A percentile compares a stretch with the other conserved stretches of the same genome.
phyloP scores from a whole-genome alignment of 1,139 yeast genomes.

The Pichia sp. region DNA sequence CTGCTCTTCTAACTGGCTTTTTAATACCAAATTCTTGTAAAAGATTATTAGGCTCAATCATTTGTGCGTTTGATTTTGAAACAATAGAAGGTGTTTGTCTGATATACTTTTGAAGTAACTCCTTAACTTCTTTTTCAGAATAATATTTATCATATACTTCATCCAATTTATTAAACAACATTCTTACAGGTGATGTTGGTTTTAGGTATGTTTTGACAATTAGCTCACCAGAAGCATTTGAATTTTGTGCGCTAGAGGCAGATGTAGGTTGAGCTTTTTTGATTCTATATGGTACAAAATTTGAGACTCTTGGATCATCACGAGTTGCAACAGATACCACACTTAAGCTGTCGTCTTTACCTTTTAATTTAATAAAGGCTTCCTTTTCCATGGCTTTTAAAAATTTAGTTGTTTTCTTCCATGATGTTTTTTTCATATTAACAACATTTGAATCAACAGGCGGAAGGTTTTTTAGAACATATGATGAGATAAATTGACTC shows the following conservation, averaged over 20 bases:
- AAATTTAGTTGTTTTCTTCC: conserved; percentile 85
- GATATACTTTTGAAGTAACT: conserved; percentile 50
- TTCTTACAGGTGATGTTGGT: conserved; percentile 46
- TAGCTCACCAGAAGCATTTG: conserved; percentile 24
- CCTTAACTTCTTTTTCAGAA: conserved; percentile 48
- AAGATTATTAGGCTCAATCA: conserved; percentile 48
- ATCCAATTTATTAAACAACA: conserved; percentile 44
- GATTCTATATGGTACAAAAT: conserved; percentile 58
- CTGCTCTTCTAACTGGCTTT: conserved; percentile 39
- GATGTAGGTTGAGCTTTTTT: conserved; percentile 25
- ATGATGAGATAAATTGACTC: conserved; percentile 68
- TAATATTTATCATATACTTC: conserved; percentile 38
- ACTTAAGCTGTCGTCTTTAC: conserved; percentile 69
- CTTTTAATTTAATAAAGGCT: conserved; percentile 58
- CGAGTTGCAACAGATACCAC: conserved; percentile 47
- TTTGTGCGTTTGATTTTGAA: conserved; percentile 39
- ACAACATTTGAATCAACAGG: conserved; percentile 34
- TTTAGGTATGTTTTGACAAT: conserved; percentile 41
- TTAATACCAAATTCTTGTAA: conserved; percentile 27
- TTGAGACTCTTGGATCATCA: conserved; percentile 41
- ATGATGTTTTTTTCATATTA: conserved; percentile 72
- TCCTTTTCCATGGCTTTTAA: conserved; percentile 79
- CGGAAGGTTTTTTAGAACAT: conserved; percentile 69
- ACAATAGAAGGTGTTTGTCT: conserved; percentile 41
- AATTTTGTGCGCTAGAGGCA: conserved; percentile 2